Percentiles rank a stretch among this genome's conserved stretches.
These are phyloP conservation scores for Pseudonitzschia delicatissima DNA, from an alignment of 108 stramenopile genomes.

Conservation along the genomic window DNA sequence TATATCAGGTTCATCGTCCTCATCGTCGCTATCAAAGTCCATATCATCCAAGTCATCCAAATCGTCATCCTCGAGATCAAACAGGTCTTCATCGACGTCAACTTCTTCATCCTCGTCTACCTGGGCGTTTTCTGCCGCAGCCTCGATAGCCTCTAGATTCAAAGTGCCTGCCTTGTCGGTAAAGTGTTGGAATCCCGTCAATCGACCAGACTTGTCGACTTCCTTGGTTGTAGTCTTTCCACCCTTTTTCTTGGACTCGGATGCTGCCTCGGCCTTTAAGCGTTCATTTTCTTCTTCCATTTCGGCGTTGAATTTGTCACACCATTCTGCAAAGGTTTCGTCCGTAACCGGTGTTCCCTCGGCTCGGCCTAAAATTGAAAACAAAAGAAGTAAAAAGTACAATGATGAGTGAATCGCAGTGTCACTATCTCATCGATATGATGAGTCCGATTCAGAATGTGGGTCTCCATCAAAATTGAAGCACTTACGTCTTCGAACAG, in stretches of 20 bases:
- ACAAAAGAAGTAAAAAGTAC: no score
- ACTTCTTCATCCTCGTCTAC: conserved; percentile 58
- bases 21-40: conserved; percentile 72
- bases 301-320: conserved; percentile 64
- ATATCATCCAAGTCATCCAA: conserved; percentile 79
- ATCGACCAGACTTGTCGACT: conserved; percentile 55
- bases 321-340: conserved; percentile 73
- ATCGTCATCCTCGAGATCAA: conserved; percentile 77
- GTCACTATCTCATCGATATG: no score
- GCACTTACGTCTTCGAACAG: conserved; percentile 66
- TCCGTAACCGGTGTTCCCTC: conserved; percentile 81
- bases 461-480: no score
- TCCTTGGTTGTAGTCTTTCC: conserved; percentile 27
- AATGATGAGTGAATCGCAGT: no score
- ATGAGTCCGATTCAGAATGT: no score
- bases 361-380: conserved; percentile 33
- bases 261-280: conserved; percentile 35
- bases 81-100: conserved; percentile 64
- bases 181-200: conserved; percentile 77
- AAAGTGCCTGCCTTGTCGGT: conserved; percentile 58
- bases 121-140: conserved; percentile 70
- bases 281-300: conserved; percentile 45
- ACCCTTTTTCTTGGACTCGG: conserved; percentile 15
- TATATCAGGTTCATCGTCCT: conserved; percentile 46
- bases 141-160: conserved; percentile 79